Percentiles rank a stretch among this genome's conserved stretches.
These are phyloP conservation scores for Hygrocybe punicea DNA, from an alignment of 768 basidiomycete genomes.

Conservation along the genomic window DNA sequence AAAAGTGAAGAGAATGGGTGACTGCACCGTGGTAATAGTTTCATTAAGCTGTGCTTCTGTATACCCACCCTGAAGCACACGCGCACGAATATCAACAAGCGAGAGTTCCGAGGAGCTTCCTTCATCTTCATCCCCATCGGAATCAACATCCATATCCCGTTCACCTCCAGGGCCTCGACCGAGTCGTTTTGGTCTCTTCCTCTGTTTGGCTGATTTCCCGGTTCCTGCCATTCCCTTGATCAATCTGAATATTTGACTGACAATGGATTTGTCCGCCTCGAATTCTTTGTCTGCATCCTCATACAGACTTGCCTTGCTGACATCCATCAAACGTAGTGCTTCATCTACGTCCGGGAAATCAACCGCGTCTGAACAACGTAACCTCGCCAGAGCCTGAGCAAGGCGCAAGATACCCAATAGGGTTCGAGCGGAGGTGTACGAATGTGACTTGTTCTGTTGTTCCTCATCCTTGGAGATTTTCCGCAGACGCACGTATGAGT, in stretches of 20 bases:
- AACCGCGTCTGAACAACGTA: slow-evolving; percentile 80
- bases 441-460: slow-evolving; percentile 80
- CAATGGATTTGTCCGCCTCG: slow-evolving; percentile 72
- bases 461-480: slow-evolving; percentile 91
- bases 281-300: slow-evolving; percentile 71
- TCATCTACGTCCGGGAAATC: slow-evolving; percentile 90
- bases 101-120: slow-evolving; percentile 62
- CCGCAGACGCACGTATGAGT: slow-evolving; percentile 92
- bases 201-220: slow-evolving; percentile 29
- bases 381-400: slow-evolving; percentile 88
- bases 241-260: slow-evolving; percentile 84
- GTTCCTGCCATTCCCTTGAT: slow-evolving; percentile 78
- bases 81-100: slow-evolving; percentile 83
- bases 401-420: slow-evolving; percentile 92
- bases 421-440: slow-evolving; percentile 95
- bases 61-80: slow-evolving; percentile 82
- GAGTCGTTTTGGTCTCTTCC: slow-evolving; percentile 49
- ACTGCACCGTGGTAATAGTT: slow-evolving; percentile 71
- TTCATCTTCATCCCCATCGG: slow-evolving; percentile 65
- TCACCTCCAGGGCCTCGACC: slow-evolving; percentile 70
- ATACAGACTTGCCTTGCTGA: slow-evolving; percentile 85
- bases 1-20: slow-evolving; percentile 2
- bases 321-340: slow-evolving; percentile 94
- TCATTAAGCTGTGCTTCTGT: slow-evolving; percentile 89
- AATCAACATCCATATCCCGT: slow-evolving; percentile 66